Evolutionary conservation across 139 green algal genomes (phyloP).

Genomic region (Tetradesmus lagerheimii): DNA sequence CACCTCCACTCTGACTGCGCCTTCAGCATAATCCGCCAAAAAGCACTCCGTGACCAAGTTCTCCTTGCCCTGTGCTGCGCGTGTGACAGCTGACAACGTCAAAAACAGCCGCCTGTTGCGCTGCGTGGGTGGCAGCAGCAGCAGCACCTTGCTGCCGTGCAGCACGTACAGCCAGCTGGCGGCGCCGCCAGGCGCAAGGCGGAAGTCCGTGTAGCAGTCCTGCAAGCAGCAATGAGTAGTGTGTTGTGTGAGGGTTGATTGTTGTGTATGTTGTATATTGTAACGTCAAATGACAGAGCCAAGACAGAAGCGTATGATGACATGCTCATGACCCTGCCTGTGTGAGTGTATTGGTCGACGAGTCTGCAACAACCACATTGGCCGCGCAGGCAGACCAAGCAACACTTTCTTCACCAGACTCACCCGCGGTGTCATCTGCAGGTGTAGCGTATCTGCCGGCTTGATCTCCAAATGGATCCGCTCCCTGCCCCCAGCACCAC

Average conservation of each 20-base stretch:
- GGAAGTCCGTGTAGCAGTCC: conserved; percentile 41
- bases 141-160: neutral
- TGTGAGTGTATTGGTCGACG: no score
- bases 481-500: neutral
- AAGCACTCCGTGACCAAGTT: conserved; percentile 38
- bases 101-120: conserved; percentile 37
- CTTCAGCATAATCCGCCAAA: conserved; percentile 42
- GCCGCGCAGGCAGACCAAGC: no score
- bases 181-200: conserved; percentile 36
- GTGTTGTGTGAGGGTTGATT: no score
- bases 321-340: no score
- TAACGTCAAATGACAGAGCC: no score
- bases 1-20: conserved; percentile 7
- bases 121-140: conserved; percentile 28
- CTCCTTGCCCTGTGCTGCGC: conserved; percentile 6
- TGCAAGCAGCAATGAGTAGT: neutral
- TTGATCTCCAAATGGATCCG: neutral
- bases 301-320: no score
- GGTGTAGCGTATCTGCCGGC: conserved; percentile 16
- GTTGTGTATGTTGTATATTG: no score
- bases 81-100: neutral
- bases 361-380: no score
- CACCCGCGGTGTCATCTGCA: conserved; percentile 43
- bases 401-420: no score
- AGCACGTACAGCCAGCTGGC: conserved; percentile 37